A percentile compares a stretch with the other conserved stretches of the same genome.
phyloP scores from a whole-genome alignment of 208 protist genomes.

The Angomonas ambiguus region DNA sequence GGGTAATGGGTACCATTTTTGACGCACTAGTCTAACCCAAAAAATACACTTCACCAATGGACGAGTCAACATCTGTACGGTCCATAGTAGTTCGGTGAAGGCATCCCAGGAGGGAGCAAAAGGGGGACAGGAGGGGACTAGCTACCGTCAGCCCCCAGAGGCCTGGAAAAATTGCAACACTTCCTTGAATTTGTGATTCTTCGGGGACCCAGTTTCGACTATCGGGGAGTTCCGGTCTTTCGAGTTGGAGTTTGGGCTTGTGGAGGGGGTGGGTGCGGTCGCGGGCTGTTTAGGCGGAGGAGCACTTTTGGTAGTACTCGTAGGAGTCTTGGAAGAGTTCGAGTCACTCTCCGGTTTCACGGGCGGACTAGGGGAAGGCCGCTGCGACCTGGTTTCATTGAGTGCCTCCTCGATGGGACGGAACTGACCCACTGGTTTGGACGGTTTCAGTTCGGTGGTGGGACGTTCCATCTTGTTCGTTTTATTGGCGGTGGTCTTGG shows the following conservation, averaged over 20 bases:
- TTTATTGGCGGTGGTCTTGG: background rate
- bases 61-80: too few relatives aligned
- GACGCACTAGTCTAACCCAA: too few relatives aligned
- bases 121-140: background rate
- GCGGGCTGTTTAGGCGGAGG: too few relatives aligned
- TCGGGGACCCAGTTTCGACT: background rate
- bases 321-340: too few relatives aligned
- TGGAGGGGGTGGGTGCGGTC: background rate
- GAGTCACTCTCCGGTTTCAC: background rate
- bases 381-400: background rate
- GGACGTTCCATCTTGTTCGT: background rate
- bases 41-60: too few relatives aligned
- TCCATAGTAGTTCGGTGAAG: too few relatives aligned
- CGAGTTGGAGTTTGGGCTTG: background rate
- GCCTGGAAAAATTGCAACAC: background rate
- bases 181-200: conserved; percentile 2
- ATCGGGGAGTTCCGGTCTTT: background rate
- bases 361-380: background rate
- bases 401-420: background rate
- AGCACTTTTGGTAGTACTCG: too few relatives aligned
- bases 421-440: background rate
- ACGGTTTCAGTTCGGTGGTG: background rate
- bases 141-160: background rate
- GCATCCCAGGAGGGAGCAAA: too few relatives aligned
- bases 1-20: too few relatives aligned